Conservation (phyloP, 768 basidiomycete genomes). For the Termitomyces sp. region DNA sequence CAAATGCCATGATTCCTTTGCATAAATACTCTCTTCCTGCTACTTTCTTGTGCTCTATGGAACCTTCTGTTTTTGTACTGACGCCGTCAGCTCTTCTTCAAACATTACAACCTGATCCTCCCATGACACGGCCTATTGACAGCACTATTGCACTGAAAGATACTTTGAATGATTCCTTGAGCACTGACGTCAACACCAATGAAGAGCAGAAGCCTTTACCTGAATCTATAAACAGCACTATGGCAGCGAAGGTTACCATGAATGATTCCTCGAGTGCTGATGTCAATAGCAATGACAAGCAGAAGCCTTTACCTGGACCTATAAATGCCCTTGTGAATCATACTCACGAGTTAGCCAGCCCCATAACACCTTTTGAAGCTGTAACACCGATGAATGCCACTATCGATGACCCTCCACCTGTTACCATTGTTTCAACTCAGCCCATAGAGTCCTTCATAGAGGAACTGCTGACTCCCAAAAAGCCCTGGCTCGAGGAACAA, state of each 20-base stretch:
- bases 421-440: constrained; percentile 4
- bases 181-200: neutral
- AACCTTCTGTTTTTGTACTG: neutral
- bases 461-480: constrained; percentile 12
- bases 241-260: neutral
- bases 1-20: neutral
- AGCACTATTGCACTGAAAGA: neutral
- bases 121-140: neutral
- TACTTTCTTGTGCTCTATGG: neutral
- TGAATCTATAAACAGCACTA: neutral
- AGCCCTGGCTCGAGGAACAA: constrained; percentile 11
- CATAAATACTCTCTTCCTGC: constrained; percentile 1
- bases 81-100: neutral
- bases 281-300: neutral
- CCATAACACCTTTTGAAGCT: constrained; percentile 4
- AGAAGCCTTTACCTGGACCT: neutral
- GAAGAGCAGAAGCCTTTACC: neutral
- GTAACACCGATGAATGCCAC: constrained; percentile 5
- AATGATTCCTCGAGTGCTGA: neutral
- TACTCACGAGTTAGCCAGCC: neutral
- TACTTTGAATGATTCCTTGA: neutral
- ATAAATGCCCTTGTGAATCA: neutral
- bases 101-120: neutral
- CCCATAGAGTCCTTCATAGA: constrained; percentile 4
- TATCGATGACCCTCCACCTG: neutral